Evolutionary conservation across 305 asterid genomes (phyloP), one percentile per base, ranked within the genome.

Genomic region (Fraxinus albicans): DNA sequence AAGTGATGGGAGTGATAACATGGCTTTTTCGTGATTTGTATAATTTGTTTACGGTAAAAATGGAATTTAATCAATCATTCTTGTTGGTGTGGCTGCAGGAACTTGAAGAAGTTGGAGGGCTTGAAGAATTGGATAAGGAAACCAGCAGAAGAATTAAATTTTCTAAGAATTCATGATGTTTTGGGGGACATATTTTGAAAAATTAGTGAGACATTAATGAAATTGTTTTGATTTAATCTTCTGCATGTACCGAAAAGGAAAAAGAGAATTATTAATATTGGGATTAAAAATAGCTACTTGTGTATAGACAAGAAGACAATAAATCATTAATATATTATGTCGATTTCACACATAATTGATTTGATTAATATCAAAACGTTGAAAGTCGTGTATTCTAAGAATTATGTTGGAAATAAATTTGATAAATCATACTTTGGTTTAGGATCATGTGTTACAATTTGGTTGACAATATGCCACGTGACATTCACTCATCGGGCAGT

Each of bases 41-140:
- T 29, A 47, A 0, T 17, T 1, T 8, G 4, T 72, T 78, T 6
- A 9, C 0, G 70, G 29, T 21, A 21, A 53, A 65, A 65, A 7
- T 21, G 34, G 73, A 25, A 69, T 8, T 12, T 69, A 25, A 27
- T 69, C 38, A 50, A 50, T 50, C 60, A 15, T 50, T 50, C 38
- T 10, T 44, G 9, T 73, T 80, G 17, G 55, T 4, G 21, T 38
- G 83, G 81, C 79, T 79, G 83, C 91, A 95, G 99, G 98, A 95
- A 79, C 89, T 95, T 75, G 93, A 91, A 74, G 88, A 92, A 82
- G 96, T 90, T 1, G 98, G 96, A 72, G 98, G 97, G 53, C 31
- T 90, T 19, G 88, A 91, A 60, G 97, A 90, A 86, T 82, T 95
- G 90, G 98, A 95, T 9, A 91, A 89, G 84, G 98, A 93, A 86